phyloP scores from a whole-genome alignment of 2,329 filamentous ascomycete genomes.

The Trichoderma sp. region DNA sequence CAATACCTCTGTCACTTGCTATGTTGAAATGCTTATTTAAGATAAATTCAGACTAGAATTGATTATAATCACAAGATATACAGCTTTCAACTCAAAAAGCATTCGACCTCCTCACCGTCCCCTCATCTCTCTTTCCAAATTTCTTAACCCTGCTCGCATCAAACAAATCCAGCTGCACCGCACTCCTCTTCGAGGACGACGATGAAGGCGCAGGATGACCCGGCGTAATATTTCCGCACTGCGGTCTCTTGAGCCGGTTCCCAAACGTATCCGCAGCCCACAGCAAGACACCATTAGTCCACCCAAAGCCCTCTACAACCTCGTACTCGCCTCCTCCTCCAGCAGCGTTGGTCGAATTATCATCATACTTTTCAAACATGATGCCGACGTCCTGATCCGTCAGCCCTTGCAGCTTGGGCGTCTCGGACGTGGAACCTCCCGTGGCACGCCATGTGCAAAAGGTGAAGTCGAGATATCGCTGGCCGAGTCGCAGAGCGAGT shows the following conservation, averaged over 20 bases:
- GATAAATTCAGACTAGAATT: background rate
- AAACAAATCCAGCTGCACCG: slow-evolving; percentile 46
- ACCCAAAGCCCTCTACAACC: slow-evolving; percentile 69
- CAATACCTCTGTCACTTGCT: background rate
- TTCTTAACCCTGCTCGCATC: slow-evolving; percentile 50
- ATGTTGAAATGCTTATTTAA: background rate
- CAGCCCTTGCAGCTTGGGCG: slow-evolving; percentile 50
- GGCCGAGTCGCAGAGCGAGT: slow-evolving; percentile 57
- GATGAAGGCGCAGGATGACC: slow-evolving; percentile 32
- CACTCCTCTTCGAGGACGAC: slow-evolving; percentile 35
- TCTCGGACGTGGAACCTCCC: slow-evolving; percentile 56
- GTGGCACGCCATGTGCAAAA: slow-evolving; percentile 71
- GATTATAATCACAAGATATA: background rate
- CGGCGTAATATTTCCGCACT: slow-evolving; percentile 52
- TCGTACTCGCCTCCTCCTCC: slow-evolving; percentile 67
- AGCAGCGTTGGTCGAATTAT: slow-evolving; percentile 58
- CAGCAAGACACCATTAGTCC: slow-evolving; percentile 67
- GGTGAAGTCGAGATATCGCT: slow-evolving; percentile 64
- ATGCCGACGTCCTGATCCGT: slow-evolving; percentile 48
- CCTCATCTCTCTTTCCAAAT: slow-evolving; percentile 35
- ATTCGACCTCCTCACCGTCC: background rate
- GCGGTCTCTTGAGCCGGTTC: slow-evolving; percentile 51
- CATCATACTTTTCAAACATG: slow-evolving; percentile 70
- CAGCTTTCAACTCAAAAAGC: background rate
- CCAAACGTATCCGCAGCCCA: slow-evolving; percentile 65